Evolutionary conservation across 2,329 filamentous ascomycete genomes (phyloP), one percentile per base, ranked within the genome.

Genomic region (Claviceps pazoutovae): DNA sequence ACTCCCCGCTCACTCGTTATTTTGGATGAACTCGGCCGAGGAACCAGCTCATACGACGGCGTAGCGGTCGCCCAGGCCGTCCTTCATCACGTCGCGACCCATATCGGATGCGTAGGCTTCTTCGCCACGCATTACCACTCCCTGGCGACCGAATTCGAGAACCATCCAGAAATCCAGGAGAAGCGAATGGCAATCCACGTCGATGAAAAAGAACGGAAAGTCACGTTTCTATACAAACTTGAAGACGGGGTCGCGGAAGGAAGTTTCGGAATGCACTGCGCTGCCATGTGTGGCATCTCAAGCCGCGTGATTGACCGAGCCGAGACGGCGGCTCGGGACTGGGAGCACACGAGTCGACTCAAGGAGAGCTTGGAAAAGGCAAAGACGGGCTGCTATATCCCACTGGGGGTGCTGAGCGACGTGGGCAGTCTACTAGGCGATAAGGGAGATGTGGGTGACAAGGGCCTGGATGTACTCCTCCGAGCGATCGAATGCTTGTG

Each of bases 81-180:
- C 0, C 78, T 98, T n/a, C 93, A 98, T 64, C 91, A 98, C 59
- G 80, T 97, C 16, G 90, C 91, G 7, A 87, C 87, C 3, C 89
- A 97, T 60, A 86, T 96, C 50, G 93, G 93, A 49, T 95, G 91
- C 50, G 72, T 95, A 2, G 93, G 93, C 38, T 97, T 95, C 78
- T 98, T 98, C 61, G 93, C 93, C 0, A 98, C 93, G 0, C 93
- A 98, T 63, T 98, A 98, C 68, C 93, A 96, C 65, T 93, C 86
- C 2, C 78, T 98, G 0, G 90, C 91, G 0, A 83, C 87, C 0
- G 93, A 98, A 65, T 98, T 97, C 61, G 82, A 85, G 57, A 76
- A 78, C 16, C 93, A 98, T 60, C 90, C 93, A 0, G 90, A 98
- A 68, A 86, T 98, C 53, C 70, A 79, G 7, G 80, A 90, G 4